phyloP scores from a whole-genome alignment of 352 stramenopile species.

The Globisporangium paddicum region DNA sequence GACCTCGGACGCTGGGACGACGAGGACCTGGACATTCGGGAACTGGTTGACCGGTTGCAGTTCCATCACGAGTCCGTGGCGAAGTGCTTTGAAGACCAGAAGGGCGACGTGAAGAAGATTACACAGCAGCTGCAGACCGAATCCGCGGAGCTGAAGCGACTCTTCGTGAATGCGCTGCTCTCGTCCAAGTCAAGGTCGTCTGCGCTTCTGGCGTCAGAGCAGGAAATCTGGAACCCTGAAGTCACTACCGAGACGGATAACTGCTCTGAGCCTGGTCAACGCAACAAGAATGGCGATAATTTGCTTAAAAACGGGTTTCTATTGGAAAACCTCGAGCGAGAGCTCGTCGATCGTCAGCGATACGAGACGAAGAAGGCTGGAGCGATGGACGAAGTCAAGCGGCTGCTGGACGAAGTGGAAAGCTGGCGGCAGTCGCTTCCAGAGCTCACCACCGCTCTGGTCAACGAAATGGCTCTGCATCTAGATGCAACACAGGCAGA shows the following conservation, averaged over 20 bases:
- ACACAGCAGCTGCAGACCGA: slow-evolving; percentile 68
- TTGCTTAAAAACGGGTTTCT: slow-evolving; percentile 23
- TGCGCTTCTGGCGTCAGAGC: not conserved
- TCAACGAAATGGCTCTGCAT: slow-evolving; percentile 28
- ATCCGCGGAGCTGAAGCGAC: slow-evolving; percentile 53
- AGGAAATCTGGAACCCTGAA: slow-evolving; percentile 11
- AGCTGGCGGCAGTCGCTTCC: slow-evolving; percentile 26
- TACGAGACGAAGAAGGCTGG: slow-evolving; percentile 15
- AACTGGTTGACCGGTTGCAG: slow-evolving; percentile 71
- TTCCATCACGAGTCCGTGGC: slow-evolving; percentile 73
- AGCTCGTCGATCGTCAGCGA: slow-evolving; percentile 19
- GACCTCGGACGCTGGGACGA: slow-evolving; percentile 68
- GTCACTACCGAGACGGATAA: not conserved
- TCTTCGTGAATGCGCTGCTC: slow-evolving; percentile 59
- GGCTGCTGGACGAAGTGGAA: slow-evolving; percentile 32
- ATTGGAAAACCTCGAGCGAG: slow-evolving; percentile 38
- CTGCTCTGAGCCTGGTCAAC: not conserved
- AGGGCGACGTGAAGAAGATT: slow-evolving; percentile 52
- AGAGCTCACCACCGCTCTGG: slow-evolving; percentile 25
- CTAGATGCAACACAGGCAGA: slow-evolving; percentile 4
- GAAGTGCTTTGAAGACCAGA: slow-evolving; percentile 73
- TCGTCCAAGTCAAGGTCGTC: slow-evolving; percentile 13
- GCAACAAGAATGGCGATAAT: not conserved
- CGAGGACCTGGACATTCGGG: slow-evolving; percentile 67
- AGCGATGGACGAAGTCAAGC: slow-evolving; percentile 7